Conservation (phyloP, 2,329 filamentous ascomycete genomes). For the Tolypocladium pustulatum region DNA sequence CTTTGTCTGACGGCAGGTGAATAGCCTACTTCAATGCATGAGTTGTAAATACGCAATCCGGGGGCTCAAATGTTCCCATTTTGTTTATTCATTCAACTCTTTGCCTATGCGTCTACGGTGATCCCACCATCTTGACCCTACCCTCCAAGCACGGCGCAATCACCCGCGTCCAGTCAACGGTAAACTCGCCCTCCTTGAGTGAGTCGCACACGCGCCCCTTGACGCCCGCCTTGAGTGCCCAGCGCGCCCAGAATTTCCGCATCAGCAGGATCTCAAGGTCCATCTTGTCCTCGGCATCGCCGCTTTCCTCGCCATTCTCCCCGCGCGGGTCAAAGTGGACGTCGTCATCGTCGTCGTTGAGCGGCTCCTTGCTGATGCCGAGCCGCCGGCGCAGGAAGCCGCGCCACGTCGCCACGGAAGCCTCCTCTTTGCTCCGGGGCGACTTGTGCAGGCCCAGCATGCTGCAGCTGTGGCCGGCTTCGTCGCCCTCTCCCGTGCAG, state of each 20-base stretch:
- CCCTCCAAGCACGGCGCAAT: conserved; percentile 72
- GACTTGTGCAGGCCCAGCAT: conserved; percentile 10
- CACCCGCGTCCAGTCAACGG: conserved; percentile 68
- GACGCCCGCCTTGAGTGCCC: conserved; percentile 60
- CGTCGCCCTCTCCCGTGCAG: conserved; percentile 23
- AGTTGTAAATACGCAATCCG: neutral
- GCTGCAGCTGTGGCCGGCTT: conserved; percentile 2
- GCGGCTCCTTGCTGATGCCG: conserved; percentile 20
- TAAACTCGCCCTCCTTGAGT: conserved; percentile 46
- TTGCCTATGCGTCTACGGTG: neutral
- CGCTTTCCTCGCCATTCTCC: conserved; percentile 14
- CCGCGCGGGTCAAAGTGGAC: conserved; percentile 19
- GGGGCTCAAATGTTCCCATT: neutral
- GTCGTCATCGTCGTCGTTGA: conserved; percentile 32
- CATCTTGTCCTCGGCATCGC: conserved; percentile 27
- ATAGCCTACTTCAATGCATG: neutral
- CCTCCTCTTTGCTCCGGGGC: conserved; percentile 7
- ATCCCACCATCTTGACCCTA: conserved; percentile 47
- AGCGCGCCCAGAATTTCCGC: conserved; percentile 59
- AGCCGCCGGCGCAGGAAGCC: conserved; percentile 24
- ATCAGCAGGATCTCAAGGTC: conserved; percentile 52
- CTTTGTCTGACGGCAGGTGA: neutral
- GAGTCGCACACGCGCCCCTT: conserved; percentile 40
- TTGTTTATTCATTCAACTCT: neutral
- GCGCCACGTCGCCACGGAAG: conserved; percentile 19